Base-by-base conservation (phyloP, 257 asterid species). In the Penstemon barbatus region DNA sequence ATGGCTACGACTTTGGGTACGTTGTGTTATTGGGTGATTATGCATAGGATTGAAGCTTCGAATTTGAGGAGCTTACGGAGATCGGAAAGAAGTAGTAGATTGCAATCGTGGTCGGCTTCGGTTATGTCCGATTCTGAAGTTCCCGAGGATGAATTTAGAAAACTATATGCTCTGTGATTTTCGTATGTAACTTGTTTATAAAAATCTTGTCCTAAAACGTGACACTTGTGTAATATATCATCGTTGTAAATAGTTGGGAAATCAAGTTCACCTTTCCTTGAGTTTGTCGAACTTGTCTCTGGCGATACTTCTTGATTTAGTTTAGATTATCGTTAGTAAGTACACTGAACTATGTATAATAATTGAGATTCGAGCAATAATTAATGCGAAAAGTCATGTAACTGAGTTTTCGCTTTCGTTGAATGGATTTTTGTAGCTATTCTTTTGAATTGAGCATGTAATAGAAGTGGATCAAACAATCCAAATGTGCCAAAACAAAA, bases 1-100 rank as follows among this genome's bases (percentile, higher is more conserved):
- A 87, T 90, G 91, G 89, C 77, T 5, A 72, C 86, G 1, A 89
- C 96, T 0, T 76, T 89, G 5, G 95, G 90, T 46, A 83, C 87
- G 3, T 18, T 89, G 72, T 87, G 90, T 68, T 89, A 89, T 49
- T 87, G 89, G 92, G 89, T 89, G 64, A 53, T 87, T 50, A 75
- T 82, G 85, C 89, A 84, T 40, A 66, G 90, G 36, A 82, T 85
- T 18, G 96, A 89, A 81, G 88, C 92, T 7, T 78, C 95, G 38
- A 88, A 88, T 60, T 62, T 77, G 88, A 85, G 84, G 80, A 89
- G 83, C 75, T 52, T 71, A 1, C 52, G 94, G 38, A 71, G 59
- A 68, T 84, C 91, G 4, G 85, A 70, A 8, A 78, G 87, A 10
- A 84, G 81, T 25, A 83, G 95, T 60, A 63, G 79, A 49, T 82